Evolutionary conservation across 2,329 filamentous ascomycete genomes (phyloP).

Genomic region (Dothideomycetes sp.): DNA sequence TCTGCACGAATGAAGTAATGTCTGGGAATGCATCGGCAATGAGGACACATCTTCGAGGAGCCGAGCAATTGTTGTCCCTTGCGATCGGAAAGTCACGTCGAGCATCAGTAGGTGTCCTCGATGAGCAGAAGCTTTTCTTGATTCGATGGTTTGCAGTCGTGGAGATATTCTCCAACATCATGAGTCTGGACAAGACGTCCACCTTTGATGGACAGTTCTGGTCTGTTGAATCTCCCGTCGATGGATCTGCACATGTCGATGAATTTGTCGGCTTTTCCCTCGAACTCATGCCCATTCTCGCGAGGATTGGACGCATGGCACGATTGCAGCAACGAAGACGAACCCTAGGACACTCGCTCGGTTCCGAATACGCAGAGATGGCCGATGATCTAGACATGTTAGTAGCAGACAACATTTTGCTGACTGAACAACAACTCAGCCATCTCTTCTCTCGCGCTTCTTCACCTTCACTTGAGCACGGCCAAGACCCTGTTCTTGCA

Average conservation of each 20-base stretch:
- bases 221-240: neutral
- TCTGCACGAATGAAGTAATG: slow-evolving; percentile 12
- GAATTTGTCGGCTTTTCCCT: slow-evolving; percentile 13
- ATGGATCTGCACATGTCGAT: slow-evolving; percentile 1
- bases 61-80: slow-evolving; percentile 5
- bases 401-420: slow-evolving; percentile 4
- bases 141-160: slow-evolving; percentile 10
- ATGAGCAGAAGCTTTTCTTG: slow-evolving; percentile 2
- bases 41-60: slow-evolving; percentile 9
- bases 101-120: neutral
- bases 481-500: neutral
- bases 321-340: slow-evolving; percentile 6
- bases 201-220: slow-evolving; percentile 7
- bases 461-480: slow-evolving; percentile 2
- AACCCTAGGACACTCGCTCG: neutral
- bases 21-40: slow-evolving; percentile 2
- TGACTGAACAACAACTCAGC: slow-evolving; percentile 7
- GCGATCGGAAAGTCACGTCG: slow-evolving; percentile 1
- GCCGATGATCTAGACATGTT: slow-evolving; percentile 7
- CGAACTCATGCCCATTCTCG: slow-evolving; percentile 9
- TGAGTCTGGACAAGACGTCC: slow-evolving; percentile 8
- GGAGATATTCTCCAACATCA: slow-evolving; percentile 10
- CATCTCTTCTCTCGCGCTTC: slow-evolving; percentile 2
- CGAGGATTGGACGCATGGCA: slow-evolving; percentile 10
- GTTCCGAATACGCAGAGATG: slow-evolving; percentile 4